These are phyloP conservation scores for Cyberlindnera meyerae DNA, from an alignment of 805 yeast species.

Conservation along the genomic window DNA sequence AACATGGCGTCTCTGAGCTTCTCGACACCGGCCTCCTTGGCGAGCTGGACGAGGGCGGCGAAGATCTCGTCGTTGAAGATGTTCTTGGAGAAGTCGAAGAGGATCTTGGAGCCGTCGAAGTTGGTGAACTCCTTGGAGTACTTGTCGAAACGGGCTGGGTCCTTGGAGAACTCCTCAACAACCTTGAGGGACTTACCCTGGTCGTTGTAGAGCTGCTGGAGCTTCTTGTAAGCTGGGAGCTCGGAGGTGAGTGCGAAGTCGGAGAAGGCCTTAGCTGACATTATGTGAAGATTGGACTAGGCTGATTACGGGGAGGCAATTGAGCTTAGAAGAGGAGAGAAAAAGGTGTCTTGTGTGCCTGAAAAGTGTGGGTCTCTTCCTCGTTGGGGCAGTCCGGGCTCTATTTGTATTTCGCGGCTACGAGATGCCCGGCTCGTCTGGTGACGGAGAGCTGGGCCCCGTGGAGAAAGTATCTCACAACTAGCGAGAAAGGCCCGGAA, in stretches of 20 bases:
- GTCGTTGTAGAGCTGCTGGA: slow-evolving; percentile 65
- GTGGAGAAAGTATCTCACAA: no score
- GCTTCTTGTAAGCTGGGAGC: slow-evolving; percentile 78
- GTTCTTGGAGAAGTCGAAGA: slow-evolving; percentile 95
- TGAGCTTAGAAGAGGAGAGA: no score
- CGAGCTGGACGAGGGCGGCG: slow-evolving; percentile 63
- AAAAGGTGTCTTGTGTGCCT: no score
- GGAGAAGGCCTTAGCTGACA: slow-evolving; percentile 5
- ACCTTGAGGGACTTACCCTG: slow-evolving; percentile 70
- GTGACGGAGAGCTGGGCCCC: slow-evolving; percentile 15
- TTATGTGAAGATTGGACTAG: no score
- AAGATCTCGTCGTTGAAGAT: slow-evolving; percentile 82
- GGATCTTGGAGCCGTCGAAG: slow-evolving; percentile 80
- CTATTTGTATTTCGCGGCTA: neutral
- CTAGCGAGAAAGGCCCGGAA: no score
- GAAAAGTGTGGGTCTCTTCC: no score
- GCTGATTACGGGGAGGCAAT: no score
- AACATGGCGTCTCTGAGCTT: slow-evolving; percentile 86
- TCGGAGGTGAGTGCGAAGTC: slow-evolving; percentile 36
- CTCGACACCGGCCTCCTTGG: slow-evolving; percentile 87
- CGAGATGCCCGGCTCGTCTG: slow-evolving; percentile 8
- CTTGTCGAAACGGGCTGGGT: slow-evolving; percentile 70
- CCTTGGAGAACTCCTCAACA: slow-evolving; percentile 65
- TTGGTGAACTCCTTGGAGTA: slow-evolving; percentile 75
- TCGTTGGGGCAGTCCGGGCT: neutral